A percentile compares a stretch with the other conserved stretches of the same genome.
Evolutionary conservation across 2,329 filamentous ascomycete genomes (phyloP).

Genomic region (Aspergillus intermedius): DNA sequence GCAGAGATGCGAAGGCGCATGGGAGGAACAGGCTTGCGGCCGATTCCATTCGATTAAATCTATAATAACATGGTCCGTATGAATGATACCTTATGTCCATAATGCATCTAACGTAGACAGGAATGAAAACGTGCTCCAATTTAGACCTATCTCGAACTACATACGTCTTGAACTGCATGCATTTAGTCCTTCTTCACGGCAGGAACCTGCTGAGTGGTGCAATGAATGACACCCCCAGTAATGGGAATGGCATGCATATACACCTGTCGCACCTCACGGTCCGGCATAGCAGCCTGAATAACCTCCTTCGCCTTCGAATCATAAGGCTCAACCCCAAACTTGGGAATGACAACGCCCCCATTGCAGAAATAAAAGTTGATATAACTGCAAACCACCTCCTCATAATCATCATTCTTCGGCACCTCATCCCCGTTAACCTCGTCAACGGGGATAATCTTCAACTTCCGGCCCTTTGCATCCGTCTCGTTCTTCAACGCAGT

Average conservation of each 20-base stretch:
- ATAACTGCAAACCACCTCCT: constrained; percentile 19
- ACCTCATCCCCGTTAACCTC: constrained; percentile 14
- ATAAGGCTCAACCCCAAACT: constrained; percentile 17
- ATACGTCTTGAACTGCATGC: background rate
- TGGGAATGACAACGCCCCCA: constrained; percentile 21
- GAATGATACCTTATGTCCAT: background rate
- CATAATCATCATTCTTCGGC: background rate
- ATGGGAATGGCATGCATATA: constrained; percentile 19
- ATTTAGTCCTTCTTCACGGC: background rate
- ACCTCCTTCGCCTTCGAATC: constrained; percentile 17
- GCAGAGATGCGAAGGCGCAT: constrained; percentile 76
- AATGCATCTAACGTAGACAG: background rate
- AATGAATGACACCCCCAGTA: constrained; percentile 25
- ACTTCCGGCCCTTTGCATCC: constrained; percentile 17
- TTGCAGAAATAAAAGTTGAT: constrained; percentile 27
- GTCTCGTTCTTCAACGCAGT: constrained; percentile 10
- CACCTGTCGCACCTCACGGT: constrained; percentile 19
- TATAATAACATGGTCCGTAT: background rate
- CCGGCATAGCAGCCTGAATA: constrained; percentile 15
- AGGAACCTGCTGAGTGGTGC: constrained; percentile 18
- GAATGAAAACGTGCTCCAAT: background rate
- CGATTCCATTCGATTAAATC: constrained; percentile 42
- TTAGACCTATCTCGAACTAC: background rate
- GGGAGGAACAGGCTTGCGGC: constrained; percentile 58
- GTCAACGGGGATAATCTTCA: constrained; percentile 17